phyloP scores from a whole-genome alignment of 495 filamentous ascomycete genomes.

The Podospora fimiseda region DNA sequence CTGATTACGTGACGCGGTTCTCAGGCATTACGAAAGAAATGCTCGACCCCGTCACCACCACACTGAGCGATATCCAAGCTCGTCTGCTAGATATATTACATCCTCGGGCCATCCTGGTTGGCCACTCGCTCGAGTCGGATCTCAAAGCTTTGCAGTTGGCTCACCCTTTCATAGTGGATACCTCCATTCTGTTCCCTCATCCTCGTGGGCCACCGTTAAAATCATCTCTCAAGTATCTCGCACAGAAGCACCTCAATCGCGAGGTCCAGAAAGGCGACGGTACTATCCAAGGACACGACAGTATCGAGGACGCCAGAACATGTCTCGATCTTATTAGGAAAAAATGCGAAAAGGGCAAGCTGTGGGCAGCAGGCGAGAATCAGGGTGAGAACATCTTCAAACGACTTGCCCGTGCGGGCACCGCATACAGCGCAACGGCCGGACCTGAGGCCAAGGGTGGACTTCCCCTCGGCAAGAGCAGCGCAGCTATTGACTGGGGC shows the following conservation, averaged over 20 bases:
- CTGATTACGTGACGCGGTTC: conserved; percentile 80
- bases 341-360: conserved; percentile 86
- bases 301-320: conserved; percentile 83
- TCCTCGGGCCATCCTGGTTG: conserved; percentile 72
- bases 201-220: conserved; percentile 41
- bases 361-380: conserved; percentile 70
- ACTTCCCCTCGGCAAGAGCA: conserved; percentile 52
- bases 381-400: conserved; percentile 82
- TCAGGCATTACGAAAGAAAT: conserved; percentile 87
- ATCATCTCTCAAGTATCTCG: conserved; percentile 79
- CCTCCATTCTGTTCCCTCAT: conserved; percentile 71
- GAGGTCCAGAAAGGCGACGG: conserved; percentile 74
- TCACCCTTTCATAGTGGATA: conserved; percentile 91
- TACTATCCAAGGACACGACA: conserved; percentile 66
- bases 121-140: conserved; percentile 89
- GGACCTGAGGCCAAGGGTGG: conserved; percentile 42
- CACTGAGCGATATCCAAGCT: conserved; percentile 72
- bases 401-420: conserved; percentile 56
- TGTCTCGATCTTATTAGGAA: conserved; percentile 88
- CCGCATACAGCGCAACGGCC: conserved; percentile 46
- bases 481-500: conserved; percentile 86
- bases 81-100: conserved; percentile 66
- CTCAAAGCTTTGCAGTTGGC: conserved; percentile 74
- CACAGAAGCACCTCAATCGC: conserved; percentile 69
- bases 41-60: conserved; percentile 76